Conservation (phyloP, 345 rosid genomes). For the Lepidium aucheri region DNA sequence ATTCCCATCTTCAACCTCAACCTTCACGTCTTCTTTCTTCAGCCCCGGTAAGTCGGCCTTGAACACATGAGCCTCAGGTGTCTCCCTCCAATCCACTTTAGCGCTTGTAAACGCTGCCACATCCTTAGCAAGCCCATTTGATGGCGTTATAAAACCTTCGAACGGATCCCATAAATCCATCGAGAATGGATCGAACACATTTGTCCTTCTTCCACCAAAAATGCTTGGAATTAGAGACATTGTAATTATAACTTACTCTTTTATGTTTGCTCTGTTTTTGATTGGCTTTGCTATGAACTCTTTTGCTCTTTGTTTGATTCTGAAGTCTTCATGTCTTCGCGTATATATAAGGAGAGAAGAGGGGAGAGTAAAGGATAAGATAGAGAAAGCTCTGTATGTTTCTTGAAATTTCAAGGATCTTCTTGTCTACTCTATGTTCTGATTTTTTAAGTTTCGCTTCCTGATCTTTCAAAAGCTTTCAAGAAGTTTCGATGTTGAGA, state of each 20-base stretch:
- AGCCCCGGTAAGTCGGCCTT: constrained; percentile 33
- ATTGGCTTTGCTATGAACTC: background rate
- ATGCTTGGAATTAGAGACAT: constrained; percentile 27
- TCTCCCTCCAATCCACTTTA: constrained; percentile 33
- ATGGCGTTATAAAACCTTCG: background rate
- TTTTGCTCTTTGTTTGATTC: background rate
- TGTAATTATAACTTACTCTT: background rate
- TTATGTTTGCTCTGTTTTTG: background rate
- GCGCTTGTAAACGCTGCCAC: constrained; percentile 22
- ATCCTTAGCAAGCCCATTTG: background rate
- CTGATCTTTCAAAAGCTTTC: background rate
- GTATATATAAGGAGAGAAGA: background rate
- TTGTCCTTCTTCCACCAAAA: constrained; percentile 21
- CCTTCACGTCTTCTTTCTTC: constrained; percentile 36
- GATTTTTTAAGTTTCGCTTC: background rate
- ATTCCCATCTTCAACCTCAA: constrained; percentile 31
- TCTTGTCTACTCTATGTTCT: background rate
- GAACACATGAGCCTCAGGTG: constrained; percentile 31
- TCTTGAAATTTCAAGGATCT: background rate
- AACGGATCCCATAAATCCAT: constrained; percentile 26
- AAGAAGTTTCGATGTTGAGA: background rate
- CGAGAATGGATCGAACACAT: constrained; percentile 31
- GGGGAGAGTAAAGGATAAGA: background rate
- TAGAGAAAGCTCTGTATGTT: background rate
- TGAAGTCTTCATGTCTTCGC: background rate